Conservation (phyloP, 2,329 filamentous ascomycete species). For the Drechslera avenae region DNA sequence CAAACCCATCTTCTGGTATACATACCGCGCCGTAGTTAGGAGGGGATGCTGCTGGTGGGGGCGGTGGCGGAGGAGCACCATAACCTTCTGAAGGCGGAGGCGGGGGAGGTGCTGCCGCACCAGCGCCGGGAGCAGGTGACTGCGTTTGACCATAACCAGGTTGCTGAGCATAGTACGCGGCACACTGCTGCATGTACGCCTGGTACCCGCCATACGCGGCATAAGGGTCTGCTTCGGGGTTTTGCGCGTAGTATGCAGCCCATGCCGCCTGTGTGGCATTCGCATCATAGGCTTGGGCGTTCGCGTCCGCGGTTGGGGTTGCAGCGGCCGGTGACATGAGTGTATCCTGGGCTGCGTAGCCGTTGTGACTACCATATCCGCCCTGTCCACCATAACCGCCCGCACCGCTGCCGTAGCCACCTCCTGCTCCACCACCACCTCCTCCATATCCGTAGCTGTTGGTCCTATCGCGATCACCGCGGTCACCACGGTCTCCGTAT, state of each 20-base stretch:
- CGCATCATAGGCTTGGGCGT: constrained; percentile 63
- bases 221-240: constrained; percentile 84
- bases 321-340: constrained; percentile 45
- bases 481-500: constrained; percentile 51
- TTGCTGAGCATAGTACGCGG: constrained; percentile 37
- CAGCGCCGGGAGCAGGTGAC: constrained; percentile 36
- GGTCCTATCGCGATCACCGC: constrained; percentile 48
- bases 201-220: constrained; percentile 82
- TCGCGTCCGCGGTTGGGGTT: constrained; percentile 49
- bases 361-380: constrained; percentile 40
- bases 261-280: constrained; percentile 84
- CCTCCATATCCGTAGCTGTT: constrained; percentile 46
- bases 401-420: constrained; percentile 47
- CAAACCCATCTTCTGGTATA: neutral
- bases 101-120: constrained; percentile 31
- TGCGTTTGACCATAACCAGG: constrained; percentile 30
- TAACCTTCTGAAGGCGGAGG: constrained; percentile 40
- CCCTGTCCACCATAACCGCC: constrained; percentile 48
- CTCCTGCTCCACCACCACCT: constrained; percentile 48
- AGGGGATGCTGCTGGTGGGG: constrained; percentile 42
- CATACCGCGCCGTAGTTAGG: constrained; percentile 44
- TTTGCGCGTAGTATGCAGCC: constrained; percentile 63
- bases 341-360: constrained; percentile 22
- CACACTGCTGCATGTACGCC: constrained; percentile 34
- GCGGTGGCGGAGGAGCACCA: constrained; percentile 42